These are phyloP conservation scores for Rhodotorula glutinis DNA, from an alignment of 1,284 basidiomycete species.

Conservation along the genomic window DNA sequence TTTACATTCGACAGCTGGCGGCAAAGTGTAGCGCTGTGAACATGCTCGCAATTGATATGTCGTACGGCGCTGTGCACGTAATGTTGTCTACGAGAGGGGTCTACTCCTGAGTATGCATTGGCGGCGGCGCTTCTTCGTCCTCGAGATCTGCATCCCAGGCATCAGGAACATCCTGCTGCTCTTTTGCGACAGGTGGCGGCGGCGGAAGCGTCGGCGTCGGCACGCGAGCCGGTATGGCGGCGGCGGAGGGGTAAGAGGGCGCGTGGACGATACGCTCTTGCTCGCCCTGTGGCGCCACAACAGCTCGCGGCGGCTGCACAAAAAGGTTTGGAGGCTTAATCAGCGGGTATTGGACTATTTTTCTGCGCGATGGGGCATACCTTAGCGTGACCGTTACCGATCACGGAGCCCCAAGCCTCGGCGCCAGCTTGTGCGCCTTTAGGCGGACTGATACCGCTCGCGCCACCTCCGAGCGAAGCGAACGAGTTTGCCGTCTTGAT, in stretches of 20 bases:
- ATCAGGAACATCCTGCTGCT: constrained; percentile 30
- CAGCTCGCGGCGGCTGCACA: constrained; percentile 35
- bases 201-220: constrained; percentile 10
- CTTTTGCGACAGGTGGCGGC: neutral
- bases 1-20: no score
- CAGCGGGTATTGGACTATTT: no score
- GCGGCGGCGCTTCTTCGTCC: neutral
- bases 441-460: neutral
- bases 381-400: constrained; percentile 21
- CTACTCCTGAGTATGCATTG: neutral
- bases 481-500: constrained; percentile 31
- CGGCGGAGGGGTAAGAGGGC: neutral
- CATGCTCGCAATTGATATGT: no score
- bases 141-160: constrained; percentile 26
- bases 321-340: no score
- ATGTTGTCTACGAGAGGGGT: neutral
- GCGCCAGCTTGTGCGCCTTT: neutral
- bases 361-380: neutral
- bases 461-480: constrained; percentile 7
- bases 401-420: constrained; percentile 13
- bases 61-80: no score
- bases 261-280: constrained; percentile 5
- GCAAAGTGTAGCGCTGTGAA: no score
- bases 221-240: constrained; percentile 1
- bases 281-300: constrained; percentile 20